phyloP scores from a whole-genome alignment of 352 stramenopile species.

The Globisporangium echinulatum region DNA sequence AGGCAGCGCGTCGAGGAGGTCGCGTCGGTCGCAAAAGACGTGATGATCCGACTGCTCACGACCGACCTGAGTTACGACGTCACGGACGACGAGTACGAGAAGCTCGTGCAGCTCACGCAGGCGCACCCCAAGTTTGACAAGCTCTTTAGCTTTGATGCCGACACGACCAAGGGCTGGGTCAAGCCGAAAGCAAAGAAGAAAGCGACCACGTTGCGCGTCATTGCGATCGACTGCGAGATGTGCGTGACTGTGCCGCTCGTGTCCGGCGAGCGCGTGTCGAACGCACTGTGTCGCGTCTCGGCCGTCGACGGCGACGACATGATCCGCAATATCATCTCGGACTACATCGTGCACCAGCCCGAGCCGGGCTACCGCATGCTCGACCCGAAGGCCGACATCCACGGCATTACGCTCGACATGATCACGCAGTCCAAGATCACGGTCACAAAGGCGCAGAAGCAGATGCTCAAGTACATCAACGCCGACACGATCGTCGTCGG shows the following conservation, averaged over 20 bases:
- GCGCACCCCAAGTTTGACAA: slow-evolving; percentile 47
- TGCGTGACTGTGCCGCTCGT: slow-evolving; percentile 48
- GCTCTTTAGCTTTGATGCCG: slow-evolving; percentile 47
- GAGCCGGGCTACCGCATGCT: slow-evolving; percentile 51
- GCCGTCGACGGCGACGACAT: slow-evolving; percentile 75
- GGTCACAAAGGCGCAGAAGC: slow-evolving; percentile 68
- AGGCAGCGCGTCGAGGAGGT: slow-evolving; percentile 60
- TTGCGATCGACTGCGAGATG: slow-evolving; percentile 86
- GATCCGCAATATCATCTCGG: slow-evolving; percentile 58
- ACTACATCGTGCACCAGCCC: slow-evolving; percentile 82
- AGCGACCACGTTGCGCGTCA: slow-evolving; percentile 49
- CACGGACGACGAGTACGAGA: slow-evolving; percentile 52
- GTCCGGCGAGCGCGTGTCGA: slow-evolving; percentile 27
- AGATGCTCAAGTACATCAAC: slow-evolving; percentile 81
- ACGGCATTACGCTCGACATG: slow-evolving; percentile 67
- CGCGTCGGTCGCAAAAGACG: slow-evolving; percentile 56
- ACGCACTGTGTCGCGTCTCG: slow-evolving; percentile 75
- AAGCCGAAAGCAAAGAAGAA: slow-evolving; percentile 59
- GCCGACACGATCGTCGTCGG: slow-evolving; percentile 80
- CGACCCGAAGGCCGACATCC: slow-evolving; percentile 80
- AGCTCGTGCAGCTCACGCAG: slow-evolving; percentile 62
- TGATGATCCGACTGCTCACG: slow-evolving; percentile 60
- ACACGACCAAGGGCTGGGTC: slow-evolving; percentile 39
- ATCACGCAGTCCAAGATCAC: slow-evolving; percentile 73
- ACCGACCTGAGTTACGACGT: slow-evolving; percentile 54